Evolutionary conservation across 306 rosid species (phyloP), one percentile per base, ranked within the genome.

Genomic region (Inga leiocalycina): DNA sequence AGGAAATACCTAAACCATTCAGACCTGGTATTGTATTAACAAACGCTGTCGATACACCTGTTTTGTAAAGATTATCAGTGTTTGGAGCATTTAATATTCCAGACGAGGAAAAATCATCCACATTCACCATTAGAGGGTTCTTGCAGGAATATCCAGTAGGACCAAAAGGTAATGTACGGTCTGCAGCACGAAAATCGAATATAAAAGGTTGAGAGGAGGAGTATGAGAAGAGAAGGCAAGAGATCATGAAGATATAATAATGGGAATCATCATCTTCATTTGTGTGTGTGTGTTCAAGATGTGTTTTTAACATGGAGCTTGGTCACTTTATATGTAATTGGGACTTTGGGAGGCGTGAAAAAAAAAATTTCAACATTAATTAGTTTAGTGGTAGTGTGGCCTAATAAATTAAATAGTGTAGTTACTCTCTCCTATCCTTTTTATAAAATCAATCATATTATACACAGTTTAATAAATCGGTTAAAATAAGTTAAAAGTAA

Each of bases 1-100:
- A 22, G 0, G 97, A 91, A 62, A 91, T 13, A 0, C 94, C 93
- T 2, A 90, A 92, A 5, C 96, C 94, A 30, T 93, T 93, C 10
- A 93, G 46, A 2, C 88, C 94, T 0, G 94, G 94, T 10, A 87
- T 84, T 35, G 91, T 88, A 0, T 59, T 56, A 30, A 89, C 95
- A 67, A 79, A 88, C 41, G 91, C 96, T 0, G 94, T 88, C 10
- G 89, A 82, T 22, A 87, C 71, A 0, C 94, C 75, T 15, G 81
- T 79, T 16, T 76, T 81, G 77, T 88, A 80, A 8, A 72, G 9
- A 76, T 79, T 80, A 15, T 87, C 32, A 65, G 89, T 84, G 85
- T 91, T 88, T 1, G 35, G 16, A 61, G 24, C 94, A 8, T 88
- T 67, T 44, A 61, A 61, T 54, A 19, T 22, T 0, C 1, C 67